Evolutionary conservation across 345 rosid genomes (phyloP).

Genomic region (Salix dunnii): DNA sequence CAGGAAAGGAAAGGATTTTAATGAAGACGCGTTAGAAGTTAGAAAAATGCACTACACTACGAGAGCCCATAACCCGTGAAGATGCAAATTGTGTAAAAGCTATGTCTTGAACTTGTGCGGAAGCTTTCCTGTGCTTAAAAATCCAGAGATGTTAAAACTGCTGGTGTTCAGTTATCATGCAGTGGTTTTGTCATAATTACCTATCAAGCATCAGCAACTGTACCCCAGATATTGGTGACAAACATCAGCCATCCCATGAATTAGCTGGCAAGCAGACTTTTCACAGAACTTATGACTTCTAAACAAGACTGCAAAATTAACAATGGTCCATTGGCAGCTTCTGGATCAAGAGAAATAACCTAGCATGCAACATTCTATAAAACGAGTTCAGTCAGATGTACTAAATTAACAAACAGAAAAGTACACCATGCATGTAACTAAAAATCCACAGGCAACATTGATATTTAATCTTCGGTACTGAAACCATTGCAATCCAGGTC

Average conservation of each 20-base stretch:
- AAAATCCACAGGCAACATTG: neutral
- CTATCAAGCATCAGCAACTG: neutral
- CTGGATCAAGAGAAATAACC: neutral
- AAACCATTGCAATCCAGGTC: too few relatives aligned
- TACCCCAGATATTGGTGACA: too few relatives aligned
- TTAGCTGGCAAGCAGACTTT: too few relatives aligned
- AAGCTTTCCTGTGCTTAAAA: neutral
- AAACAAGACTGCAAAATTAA: neutral
- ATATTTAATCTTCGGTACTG: too few relatives aligned
- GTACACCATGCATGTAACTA: neutral
- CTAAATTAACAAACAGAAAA: neutral
- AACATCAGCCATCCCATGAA: too few relatives aligned
- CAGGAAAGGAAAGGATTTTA: neutral
- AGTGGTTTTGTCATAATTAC: too few relatives aligned
- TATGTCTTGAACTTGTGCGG: neutral
- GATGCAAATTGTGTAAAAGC: too few relatives aligned
- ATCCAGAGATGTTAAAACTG: neutral
- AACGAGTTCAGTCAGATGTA: neutral
- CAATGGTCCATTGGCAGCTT: neutral
- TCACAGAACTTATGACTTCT: too few relatives aligned
- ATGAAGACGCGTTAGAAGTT: neutral
- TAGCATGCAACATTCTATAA: neutral
- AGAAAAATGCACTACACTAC: too few relatives aligned
- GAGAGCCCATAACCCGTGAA: too few relatives aligned
- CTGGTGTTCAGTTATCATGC: too few relatives aligned